Evolutionary conservation across 345 rosid genomes (phyloP).

Genomic region (Brassica rapa): DNA sequence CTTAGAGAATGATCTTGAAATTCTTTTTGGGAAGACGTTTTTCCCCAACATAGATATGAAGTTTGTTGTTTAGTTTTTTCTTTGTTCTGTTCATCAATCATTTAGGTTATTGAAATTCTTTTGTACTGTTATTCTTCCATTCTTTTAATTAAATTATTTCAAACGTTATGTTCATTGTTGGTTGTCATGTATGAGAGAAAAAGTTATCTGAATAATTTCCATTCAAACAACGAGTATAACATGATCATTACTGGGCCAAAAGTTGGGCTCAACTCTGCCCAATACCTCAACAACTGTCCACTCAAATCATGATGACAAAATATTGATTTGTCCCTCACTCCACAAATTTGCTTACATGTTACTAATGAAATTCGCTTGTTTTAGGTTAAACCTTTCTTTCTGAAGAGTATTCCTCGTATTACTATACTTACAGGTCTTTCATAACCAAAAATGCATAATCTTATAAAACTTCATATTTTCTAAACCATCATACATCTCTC

Average conservation of each 20-base stretch:
- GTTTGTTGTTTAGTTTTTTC: slow-evolving; percentile 21
- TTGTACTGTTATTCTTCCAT: slow-evolving; percentile 23
- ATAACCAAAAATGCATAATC: too few relatives aligned
- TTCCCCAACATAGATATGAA: slow-evolving; percentile 57
- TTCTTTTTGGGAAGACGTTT: slow-evolving; percentile 52
- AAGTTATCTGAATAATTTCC: neutral
- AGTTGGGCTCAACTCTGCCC: neutral
- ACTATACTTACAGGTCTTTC: too few relatives aligned
- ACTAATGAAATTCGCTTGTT: too few relatives aligned
- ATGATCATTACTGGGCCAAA: neutral
- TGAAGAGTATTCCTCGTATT: too few relatives aligned
- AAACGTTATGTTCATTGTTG: slow-evolving; percentile 13
- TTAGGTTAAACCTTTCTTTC: too few relatives aligned
- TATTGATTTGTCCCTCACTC: neutral
- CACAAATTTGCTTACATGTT: neutral
- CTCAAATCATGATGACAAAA: neutral
- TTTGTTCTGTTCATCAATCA: neutral
- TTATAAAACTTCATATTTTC: too few relatives aligned
- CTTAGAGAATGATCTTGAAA: slow-evolving; percentile 69
- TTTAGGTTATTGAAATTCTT: slow-evolving; percentile 13
- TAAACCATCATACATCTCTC: too few relatives aligned
- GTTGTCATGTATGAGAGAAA: neutral
- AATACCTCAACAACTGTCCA: neutral
- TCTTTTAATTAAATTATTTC: slow-evolving; percentile 17
- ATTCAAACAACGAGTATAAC: neutral